Evolutionary conservation across 768 basidiomycete genomes (phyloP), one percentile per base, ranked within the genome.

Genomic region (Kwoniella europaea): DNA sequence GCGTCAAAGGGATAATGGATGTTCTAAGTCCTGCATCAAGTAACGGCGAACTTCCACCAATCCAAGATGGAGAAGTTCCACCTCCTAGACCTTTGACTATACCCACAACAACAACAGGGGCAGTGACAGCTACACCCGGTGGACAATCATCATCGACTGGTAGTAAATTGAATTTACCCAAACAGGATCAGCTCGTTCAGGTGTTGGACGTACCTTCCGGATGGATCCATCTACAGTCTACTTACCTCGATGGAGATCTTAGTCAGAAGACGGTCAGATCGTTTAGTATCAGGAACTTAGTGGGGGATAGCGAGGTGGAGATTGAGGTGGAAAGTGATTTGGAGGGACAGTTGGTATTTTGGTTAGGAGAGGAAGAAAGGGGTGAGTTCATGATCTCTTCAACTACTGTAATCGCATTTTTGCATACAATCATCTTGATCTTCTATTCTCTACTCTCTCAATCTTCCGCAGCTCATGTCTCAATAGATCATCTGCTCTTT

Each of bases 141-240:
- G 6, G 22, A 29, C n/a, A 24, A 20, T 35, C 35, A 35, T 35
- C 35, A 35, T 35, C 6, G 7, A 6, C 35, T 35, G 35, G 35
- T 35, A 35, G 57, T 24, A 71, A 71, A 54, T 59, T 71, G 18
- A 27, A 57, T 52, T 42, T 66, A 18, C 42, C 69, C 29, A 55
- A 50, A 59, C 50, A 64, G 44, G 59, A 66, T 43, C 20, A 55
- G 10, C 53, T 79, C 3, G 59, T 79, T 4, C 72, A 77, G 63
- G 58, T 65, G 4, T 42, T 74, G 22, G 79, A 78, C 46, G 77
- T 80, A 4, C 75, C 79, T 4, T 80, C 79, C 1, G 79, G 79
- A 15, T 80, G 79, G 79, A 80, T 80, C 15, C 79, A 80, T 57
- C 65, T 80, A 3, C 79, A 74, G 53, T 78, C 79, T 6, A 76